These are phyloP conservation scores for Symbiodinium pilosum DNA, from an alignment of 73 alveolate genomes.

Conservation along the genomic window DNA sequence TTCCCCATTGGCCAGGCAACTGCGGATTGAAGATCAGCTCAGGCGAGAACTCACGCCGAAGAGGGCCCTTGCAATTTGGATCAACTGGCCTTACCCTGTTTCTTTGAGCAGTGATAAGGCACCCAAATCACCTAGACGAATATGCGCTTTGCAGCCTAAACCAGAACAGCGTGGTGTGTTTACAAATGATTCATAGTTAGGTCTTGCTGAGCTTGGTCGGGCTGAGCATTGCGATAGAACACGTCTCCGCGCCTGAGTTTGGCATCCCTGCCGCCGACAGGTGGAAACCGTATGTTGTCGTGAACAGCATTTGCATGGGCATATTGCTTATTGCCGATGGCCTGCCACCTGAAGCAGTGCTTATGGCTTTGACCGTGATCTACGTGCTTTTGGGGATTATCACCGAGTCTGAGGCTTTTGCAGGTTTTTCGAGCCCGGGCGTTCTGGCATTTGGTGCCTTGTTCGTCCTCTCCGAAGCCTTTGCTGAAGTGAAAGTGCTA, in stretches of 20 bases:
- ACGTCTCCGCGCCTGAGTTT: slow-evolving; percentile 39
- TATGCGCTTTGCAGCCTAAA: too few species aligned
- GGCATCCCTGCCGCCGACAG: slow-evolving; percentile 8
- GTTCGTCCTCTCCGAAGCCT: slow-evolving; percentile 62
- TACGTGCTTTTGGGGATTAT: slow-evolving; percentile 53
- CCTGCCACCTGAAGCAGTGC: slow-evolving; percentile 67
- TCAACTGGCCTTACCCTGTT: neutral
- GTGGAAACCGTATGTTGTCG: slow-evolving; percentile 73
- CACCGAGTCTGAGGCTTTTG: slow-evolving; percentile 59
- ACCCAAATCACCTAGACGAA: too few species aligned
- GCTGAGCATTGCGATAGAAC: neutral
- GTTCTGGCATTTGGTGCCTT: slow-evolving; percentile 66
- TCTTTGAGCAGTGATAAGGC: too few species aligned
- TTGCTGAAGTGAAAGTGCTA: slow-evolving; percentile 15
- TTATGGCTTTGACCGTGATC: slow-evolving; percentile 27
- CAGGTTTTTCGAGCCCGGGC: slow-evolving; percentile 65
- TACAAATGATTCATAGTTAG: too few species aligned
- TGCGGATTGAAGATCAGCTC: neutral
- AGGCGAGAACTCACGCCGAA: neutral
- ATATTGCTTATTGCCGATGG: slow-evolving; percentile 69
- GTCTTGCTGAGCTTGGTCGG: neutral
- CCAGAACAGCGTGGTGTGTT: too few species aligned
- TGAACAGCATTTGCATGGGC: slow-evolving; percentile 48
- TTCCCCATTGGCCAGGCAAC: neutral
- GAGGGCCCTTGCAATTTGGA: neutral